Conservation (phyloP, 805 yeast genomes). For the Barnettozyma californica region DNA sequence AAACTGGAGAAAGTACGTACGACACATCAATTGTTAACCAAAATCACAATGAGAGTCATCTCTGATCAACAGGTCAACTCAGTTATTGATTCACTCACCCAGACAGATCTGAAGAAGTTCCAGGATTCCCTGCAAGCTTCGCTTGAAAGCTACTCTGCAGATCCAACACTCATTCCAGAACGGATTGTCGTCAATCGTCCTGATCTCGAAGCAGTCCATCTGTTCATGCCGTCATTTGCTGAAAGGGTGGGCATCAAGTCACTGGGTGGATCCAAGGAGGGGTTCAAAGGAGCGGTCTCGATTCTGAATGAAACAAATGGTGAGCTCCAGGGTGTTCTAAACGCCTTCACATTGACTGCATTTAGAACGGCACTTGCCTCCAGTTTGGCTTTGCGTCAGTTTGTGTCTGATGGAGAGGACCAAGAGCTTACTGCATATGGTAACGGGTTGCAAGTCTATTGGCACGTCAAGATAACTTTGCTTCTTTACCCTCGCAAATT, state of each 20-base stretch:
- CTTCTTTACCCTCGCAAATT: conserved; percentile 34
- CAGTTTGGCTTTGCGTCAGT: conserved; percentile 39
- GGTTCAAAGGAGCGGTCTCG: conserved; percentile 54
- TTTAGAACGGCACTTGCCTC: conserved; percentile 62
- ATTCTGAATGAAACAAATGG: conserved; percentile 49
- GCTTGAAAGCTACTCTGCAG: conserved; percentile 35
- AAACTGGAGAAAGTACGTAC: neutral
- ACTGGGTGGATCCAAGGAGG: conserved; percentile 50
- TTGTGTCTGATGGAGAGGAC: conserved; percentile 21
- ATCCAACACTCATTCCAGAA: conserved; percentile 47
- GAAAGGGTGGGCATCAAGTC: conserved; percentile 55
- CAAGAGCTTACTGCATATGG: conserved; percentile 43
- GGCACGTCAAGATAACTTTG: conserved; percentile 51
- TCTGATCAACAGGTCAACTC: conserved; percentile 27
- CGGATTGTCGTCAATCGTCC: conserved; percentile 42
- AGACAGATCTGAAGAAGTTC: conserved; percentile 26
- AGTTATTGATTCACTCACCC: conserved; percentile 27
- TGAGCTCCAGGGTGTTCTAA: conserved; percentile 44
- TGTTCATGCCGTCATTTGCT: conserved; percentile 64
- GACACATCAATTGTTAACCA: too few relatives aligned
- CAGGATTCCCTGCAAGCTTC: conserved; percentile 35
- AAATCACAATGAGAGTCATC: conserved; percentile 29
- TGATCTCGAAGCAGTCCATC: conserved; percentile 37
- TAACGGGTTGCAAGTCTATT: conserved; percentile 57
- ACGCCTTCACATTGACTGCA: conserved; percentile 57